A percentile compares a stretch with the other conserved stretches of the same genome.
Evolutionary conservation across 768 basidiomycete species (phyloP).

Genomic region (Nevesoporus exiguus): DNA sequence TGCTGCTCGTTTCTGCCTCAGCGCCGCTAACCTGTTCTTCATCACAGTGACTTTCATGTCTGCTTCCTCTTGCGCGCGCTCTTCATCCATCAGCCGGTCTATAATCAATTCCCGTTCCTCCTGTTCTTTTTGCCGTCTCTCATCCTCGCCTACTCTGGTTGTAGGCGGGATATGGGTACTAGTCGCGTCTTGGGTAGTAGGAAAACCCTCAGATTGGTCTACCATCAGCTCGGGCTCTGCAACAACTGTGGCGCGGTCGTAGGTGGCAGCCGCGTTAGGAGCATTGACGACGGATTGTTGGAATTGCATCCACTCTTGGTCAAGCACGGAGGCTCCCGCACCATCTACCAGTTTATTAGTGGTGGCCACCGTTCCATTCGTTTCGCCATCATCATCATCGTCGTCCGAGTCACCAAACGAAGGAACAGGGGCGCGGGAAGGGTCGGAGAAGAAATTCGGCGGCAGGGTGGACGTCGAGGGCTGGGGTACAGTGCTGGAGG

Average conservation of each 20-base stretch:
- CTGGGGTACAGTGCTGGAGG: constrained; percentile 4
- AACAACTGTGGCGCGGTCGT: constrained; percentile 65
- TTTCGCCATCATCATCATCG: constrained; percentile 42
- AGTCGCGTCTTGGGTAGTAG: constrained; percentile 28
- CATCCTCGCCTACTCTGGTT: constrained; percentile 30
- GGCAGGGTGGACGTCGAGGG: constrained; percentile 42
- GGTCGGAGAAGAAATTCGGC: constrained; percentile 79
- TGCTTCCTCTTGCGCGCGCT: constrained; percentile 83
- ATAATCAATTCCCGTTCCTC: constrained; percentile 83
- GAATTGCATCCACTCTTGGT: constrained; percentile 73
- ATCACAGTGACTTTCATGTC: constrained; percentile 68
- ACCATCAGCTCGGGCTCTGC: constrained; percentile 62
- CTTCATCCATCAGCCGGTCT: constrained; percentile 82
- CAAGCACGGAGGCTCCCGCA: constrained; percentile 39
- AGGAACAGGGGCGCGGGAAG: constrained; percentile 46
- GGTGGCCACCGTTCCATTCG: constrained; percentile 8
- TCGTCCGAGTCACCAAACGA: constrained; percentile 40
- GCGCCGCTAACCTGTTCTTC: constrained; percentile 60
- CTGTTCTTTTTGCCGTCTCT: constrained; percentile 50
- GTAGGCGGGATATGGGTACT: constrained; percentile 13
- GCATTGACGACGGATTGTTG: constrained; percentile 57
- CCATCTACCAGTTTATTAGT: neutral
- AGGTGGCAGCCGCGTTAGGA: constrained; percentile 45
- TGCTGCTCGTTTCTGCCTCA: constrained; percentile 46
- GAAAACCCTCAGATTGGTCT: constrained; percentile 48